Base-by-base conservation (phyloP, 208 protist species). In the Vickermania spadyakhi region DNA sequence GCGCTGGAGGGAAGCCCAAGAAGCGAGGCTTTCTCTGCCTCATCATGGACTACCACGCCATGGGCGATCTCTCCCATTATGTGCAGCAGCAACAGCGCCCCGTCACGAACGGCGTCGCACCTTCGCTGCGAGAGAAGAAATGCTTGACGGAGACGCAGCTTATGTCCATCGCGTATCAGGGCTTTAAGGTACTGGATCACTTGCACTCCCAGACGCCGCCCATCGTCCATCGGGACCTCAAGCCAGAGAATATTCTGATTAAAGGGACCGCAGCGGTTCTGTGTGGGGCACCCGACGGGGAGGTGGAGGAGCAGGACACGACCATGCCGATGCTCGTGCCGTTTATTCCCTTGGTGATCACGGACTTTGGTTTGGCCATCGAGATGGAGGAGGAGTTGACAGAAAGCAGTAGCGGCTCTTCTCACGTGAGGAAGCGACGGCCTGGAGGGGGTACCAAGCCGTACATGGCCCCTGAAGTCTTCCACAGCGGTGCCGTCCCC, bases 381-480 rank as follows among this genome's bases (percentile, higher is more conserved):
- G 7, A 70, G 31, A 68, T 76, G 29, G 81, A 88, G 52, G 62
- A 42, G 22, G 62, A 68, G 21, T 3, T 22, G n/a, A 27, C 51
- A 11, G 7, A 11, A 7, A 7, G n/a, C n/a, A 11, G 11, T 5
- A 5, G 21, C 51, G 11, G 51, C 5, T 21, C 11, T 11, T 41
- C 56, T 0, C 60, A 60, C 4, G 11, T 42, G 1, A 50, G 51
- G 50, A 21, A 54, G 41, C 31, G 41, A 28, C 60, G 72, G 0
- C 72, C 73, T 0, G 77, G 83, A 3, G 84, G 81, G 29, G 84
- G 84, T 28, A 94, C 88, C 11, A 77, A 75, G 31, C 84, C 81
- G 21, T 92, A 91, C 73, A 89, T 94, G 41, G 73, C 84, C n/a
- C 88, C 88, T 1, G 84, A 94, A 66, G 64, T 72, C 54, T 91